Percentiles rank a stretch among this genome's conserved stretches.
These are phyloP conservation scores for Backusella circina DNA, from an alignment of 192 early-diverging fungal genomes.

Conservation along the genomic window DNA sequence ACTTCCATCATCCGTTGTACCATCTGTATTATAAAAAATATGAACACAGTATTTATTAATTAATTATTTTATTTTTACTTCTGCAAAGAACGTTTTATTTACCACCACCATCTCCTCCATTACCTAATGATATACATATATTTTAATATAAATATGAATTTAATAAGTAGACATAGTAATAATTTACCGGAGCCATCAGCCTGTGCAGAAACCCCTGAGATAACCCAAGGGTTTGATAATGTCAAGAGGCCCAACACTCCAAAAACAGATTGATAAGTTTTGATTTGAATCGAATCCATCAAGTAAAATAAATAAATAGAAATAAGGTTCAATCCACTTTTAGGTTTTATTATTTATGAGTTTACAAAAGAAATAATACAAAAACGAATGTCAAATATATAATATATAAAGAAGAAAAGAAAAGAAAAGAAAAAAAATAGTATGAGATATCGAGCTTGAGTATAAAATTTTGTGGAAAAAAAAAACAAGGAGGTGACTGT, in stretches of 20 bases:
- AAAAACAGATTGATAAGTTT: not conserved
- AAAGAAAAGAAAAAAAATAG: not conserved
- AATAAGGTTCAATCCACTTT: not conserved
- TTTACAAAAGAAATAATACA: not conserved
- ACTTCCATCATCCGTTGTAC: not conserved
- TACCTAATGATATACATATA: not conserved
- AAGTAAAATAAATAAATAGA: not conserved
- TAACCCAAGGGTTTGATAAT: not conserved
- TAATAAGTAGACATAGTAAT: not conserved
- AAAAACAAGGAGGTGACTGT: not conserved
- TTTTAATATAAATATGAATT: not conserved
- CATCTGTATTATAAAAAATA: not conserved
- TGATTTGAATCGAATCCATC: not conserved
- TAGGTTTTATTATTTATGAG: not conserved
- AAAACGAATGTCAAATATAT: not conserved
- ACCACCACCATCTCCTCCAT: not conserved
- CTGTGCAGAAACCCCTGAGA: not conserved
- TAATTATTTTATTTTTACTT: not conserved
- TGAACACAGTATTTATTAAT: not conserved
- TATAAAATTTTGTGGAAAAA: not conserved
- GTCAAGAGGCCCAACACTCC: not conserved
- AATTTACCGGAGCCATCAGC: not conserved
- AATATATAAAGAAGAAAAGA: not conserved
- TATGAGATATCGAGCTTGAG: not conserved
- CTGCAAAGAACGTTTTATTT: not conserved